phyloP scores from a whole-genome alignment of 2,329 filamentous ascomycete species.

The Aspergillus melleus region DNA sequence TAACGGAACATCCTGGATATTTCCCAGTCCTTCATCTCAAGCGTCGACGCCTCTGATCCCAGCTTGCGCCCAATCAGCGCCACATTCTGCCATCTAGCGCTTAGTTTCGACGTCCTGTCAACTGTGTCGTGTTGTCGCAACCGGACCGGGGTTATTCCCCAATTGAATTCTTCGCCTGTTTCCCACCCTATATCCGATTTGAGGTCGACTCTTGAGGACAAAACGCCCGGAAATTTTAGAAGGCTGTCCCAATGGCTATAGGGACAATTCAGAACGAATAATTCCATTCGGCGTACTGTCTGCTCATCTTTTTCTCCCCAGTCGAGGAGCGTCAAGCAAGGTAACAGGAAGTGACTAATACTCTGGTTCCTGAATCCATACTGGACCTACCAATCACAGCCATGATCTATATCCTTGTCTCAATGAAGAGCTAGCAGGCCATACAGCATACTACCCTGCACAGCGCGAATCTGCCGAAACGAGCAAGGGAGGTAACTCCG shows the following conservation, averaged over 20 bases:
- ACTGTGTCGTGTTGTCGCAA: neutral
- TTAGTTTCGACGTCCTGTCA: slow-evolving; percentile 5
- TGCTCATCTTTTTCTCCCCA: neutral
- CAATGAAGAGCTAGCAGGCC: neutral
- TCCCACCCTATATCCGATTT: neutral
- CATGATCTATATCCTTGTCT: neutral
- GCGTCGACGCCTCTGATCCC: slow-evolving; percentile 7
- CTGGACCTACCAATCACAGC: neutral
- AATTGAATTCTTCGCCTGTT: neutral
- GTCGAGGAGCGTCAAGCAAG: neutral
- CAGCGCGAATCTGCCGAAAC: neutral
- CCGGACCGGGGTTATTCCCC: neutral
- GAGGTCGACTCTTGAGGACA: neutral
- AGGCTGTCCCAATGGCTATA: neutral
- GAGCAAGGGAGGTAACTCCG: neutral
- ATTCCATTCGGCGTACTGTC: neutral
- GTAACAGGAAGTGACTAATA: neutral
- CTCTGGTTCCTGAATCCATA: neutral
- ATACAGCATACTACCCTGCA: neutral
- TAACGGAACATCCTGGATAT: slow-evolving; percentile 11
- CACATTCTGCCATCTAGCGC: slow-evolving; percentile 14
- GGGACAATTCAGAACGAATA: neutral
- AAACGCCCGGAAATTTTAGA: neutral
- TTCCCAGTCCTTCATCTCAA: slow-evolving; percentile 18
- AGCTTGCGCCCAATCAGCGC: slow-evolving; percentile 16